Evolutionary conservation across 768 basidiomycete species (phyloP).

Genomic region (Chalciporus chontae): DNA sequence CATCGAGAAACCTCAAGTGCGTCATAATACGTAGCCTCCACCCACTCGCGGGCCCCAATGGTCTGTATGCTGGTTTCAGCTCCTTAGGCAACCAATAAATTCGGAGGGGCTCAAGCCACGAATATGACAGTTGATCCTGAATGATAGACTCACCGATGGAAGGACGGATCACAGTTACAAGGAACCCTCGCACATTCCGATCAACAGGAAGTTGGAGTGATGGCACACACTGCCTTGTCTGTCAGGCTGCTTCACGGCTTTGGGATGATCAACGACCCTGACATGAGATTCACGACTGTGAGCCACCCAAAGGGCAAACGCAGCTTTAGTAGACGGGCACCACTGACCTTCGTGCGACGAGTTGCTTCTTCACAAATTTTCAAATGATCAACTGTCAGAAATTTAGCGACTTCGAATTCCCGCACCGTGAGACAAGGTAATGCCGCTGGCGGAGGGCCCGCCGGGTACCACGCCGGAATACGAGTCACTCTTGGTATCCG

Average conservation of each 20-base stretch:
- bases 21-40: too few relatives aligned
- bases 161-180: background rate
- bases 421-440: too few relatives aligned
- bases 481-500: too few relatives aligned
- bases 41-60: background rate
- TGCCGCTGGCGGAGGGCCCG: too few relatives aligned
- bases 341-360: constrained; percentile 13
- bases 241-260: background rate
- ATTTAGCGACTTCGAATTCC: too few relatives aligned
- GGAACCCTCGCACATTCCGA: background rate
- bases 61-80: background rate
- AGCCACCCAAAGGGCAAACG: background rate
- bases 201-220: background rate
- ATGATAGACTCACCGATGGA: background rate
- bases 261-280: background rate
- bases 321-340: background rate
- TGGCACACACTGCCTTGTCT: background rate
- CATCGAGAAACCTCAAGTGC: too few relatives aligned
- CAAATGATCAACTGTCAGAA: too few relatives aligned
- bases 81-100: background rate
- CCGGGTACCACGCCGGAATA: too few relatives aligned
- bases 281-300: background rate
- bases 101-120: background rate
- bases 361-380: too few relatives aligned
- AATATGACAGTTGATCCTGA: too few relatives aligned